Conservation (phyloP, 2,329 filamentous ascomycete genomes). For the Zasmidium citrigriseum region DNA sequence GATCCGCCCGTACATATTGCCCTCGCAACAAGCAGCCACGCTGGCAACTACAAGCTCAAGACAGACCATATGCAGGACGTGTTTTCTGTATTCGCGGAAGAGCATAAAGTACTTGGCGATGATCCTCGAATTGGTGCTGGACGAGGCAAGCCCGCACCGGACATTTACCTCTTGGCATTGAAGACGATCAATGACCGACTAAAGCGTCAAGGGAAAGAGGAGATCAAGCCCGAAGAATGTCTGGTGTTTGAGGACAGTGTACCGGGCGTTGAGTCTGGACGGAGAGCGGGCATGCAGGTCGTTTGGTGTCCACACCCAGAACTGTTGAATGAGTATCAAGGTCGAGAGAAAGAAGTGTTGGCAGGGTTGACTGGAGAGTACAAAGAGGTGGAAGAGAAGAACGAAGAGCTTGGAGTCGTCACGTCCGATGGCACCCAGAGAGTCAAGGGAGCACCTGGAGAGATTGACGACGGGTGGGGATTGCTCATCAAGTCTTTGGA, state of each 20-base stretch:
- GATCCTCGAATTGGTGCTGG: conserved; percentile 75
- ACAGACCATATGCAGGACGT: conserved; percentile 56
- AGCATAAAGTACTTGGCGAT: conserved; percentile 82
- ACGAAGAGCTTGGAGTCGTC: conserved; percentile 39
- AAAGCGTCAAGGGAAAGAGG: conserved; percentile 54
- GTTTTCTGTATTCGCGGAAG: conserved; percentile 62
- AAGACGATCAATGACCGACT: conserved; percentile 79
- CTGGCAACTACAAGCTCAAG: conserved; percentile 75
- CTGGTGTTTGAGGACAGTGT: conserved; percentile 96
- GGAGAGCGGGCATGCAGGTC: conserved; percentile 91
- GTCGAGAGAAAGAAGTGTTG: conserved; percentile 76
- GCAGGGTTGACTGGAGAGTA: conserved; percentile 78
- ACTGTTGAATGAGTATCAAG: conserved; percentile 73
- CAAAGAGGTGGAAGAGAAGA: conserved; percentile 48
- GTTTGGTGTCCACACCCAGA: conserved; percentile 87
- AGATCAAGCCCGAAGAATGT: conserved; percentile 80
- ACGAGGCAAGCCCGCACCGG: conserved; percentile 89
- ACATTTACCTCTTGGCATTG: conserved; percentile 89
- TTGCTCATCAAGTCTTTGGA: conserved; percentile 56
- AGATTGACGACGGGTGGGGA: conserved; percentile 63
- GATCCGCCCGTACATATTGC: conserved; percentile 68
- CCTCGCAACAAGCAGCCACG: conserved; percentile 78
- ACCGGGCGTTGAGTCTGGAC: conserved; percentile 84
- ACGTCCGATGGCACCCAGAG: conserved; percentile 38
- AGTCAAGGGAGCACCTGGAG: conserved; percentile 50